Evolutionary conservation across 768 basidiomycete genomes (phyloP).

Genomic region (Cystobasidium ongulense): DNA sequence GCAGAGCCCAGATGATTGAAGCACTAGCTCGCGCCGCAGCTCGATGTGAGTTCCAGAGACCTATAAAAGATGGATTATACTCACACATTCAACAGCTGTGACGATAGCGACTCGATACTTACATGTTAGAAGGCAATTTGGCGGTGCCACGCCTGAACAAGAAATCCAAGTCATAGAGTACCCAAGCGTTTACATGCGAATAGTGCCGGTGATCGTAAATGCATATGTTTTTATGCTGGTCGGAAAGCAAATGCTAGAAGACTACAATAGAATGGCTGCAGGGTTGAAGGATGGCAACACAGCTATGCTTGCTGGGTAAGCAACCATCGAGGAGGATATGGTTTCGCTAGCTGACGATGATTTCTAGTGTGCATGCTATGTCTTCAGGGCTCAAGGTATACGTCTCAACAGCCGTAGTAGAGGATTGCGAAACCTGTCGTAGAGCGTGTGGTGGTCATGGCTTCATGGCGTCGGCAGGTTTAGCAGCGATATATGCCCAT

Average conservation of each 20-base stretch:
- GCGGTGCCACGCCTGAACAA: conserved; percentile 43
- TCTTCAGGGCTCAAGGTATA: conserved; percentile 5
- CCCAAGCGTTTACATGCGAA: conserved; percentile 64
- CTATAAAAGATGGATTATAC: neutral
- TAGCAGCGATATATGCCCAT: conserved; percentile 40
- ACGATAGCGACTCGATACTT: conserved; percentile 64
- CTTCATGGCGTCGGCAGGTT: conserved; percentile 19
- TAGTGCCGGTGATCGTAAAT: conserved; percentile 61
- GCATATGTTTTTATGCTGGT: conserved; percentile 63
- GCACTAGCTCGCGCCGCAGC: conserved; percentile 58
- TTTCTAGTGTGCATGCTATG: neutral
- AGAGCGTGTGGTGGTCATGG: conserved; percentile 7
- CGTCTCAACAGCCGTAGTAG: neutral
- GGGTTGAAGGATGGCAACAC: neutral
- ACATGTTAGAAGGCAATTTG: conserved; percentile 63
- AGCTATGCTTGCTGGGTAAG: neutral
- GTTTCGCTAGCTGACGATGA: neutral
- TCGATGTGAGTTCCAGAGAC: conserved; percentile 50
- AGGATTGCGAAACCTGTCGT: neutral
- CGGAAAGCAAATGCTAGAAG: conserved; percentile 55
- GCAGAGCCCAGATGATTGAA: conserved; percentile 52
- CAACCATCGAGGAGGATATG: neutral
- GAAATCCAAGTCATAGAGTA: conserved; percentile 64
- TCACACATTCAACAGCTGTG: conserved; percentile 47
- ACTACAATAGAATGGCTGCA: neutral